Percentiles rank a stretch among this genome's conserved stretches.
These are phyloP conservation scores for Oidiodendron maius DNA, from an alignment of 495 filamentous ascomycete species.

Conservation along the genomic window DNA sequence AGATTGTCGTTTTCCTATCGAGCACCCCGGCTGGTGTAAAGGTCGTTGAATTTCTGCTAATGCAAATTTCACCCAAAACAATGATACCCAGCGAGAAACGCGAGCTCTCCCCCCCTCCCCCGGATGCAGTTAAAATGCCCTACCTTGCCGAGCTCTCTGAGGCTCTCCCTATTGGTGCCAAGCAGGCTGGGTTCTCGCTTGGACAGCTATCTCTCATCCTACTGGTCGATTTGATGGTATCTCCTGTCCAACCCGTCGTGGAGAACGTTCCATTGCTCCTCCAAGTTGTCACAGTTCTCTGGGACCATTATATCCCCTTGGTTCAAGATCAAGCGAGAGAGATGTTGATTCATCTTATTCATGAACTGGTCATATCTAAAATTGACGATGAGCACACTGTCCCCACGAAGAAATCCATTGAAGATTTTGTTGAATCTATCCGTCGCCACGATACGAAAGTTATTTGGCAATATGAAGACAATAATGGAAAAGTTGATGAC, in stretches of 20 bases:
- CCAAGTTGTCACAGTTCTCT: constrained; percentile 87
- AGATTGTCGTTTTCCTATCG: constrained; percentile 92
- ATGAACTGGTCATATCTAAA: constrained; percentile 89
- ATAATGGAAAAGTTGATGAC: constrained; percentile 68
- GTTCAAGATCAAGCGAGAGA: constrained; percentile 96
- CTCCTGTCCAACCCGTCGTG: constrained; percentile 69
- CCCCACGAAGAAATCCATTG: constrained; percentile 66
- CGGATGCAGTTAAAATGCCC: constrained; percentile 68
- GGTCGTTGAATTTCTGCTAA: constrained; percentile 86
- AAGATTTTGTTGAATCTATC: constrained; percentile 87
- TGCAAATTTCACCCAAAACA: constrained; percentile 82
- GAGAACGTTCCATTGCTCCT: constrained; percentile 79
- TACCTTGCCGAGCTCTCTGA: constrained; percentile 83
- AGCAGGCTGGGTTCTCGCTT: constrained; percentile 84
- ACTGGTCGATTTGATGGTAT: constrained; percentile 92
- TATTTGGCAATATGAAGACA: constrained; percentile 92
- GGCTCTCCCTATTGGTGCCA: constrained; percentile 79
- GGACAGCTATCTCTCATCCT: constrained; percentile 91
- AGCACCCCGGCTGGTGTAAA: constrained; percentile 86
- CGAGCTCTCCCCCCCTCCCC: constrained; percentile 62
- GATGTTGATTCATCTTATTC: constrained; percentile 96
- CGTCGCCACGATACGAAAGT: constrained; percentile 79
- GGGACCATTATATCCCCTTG: constrained; percentile 93
- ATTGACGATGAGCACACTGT: constrained; percentile 66
- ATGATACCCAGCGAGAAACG: constrained; percentile 83